Percentiles rank a stretch among this genome's conserved stretches.
These are phyloP conservation scores for Daldinia sp. DNA, from an alignment of 2,329 filamentous ascomycete species.

Conservation along the genomic window DNA sequence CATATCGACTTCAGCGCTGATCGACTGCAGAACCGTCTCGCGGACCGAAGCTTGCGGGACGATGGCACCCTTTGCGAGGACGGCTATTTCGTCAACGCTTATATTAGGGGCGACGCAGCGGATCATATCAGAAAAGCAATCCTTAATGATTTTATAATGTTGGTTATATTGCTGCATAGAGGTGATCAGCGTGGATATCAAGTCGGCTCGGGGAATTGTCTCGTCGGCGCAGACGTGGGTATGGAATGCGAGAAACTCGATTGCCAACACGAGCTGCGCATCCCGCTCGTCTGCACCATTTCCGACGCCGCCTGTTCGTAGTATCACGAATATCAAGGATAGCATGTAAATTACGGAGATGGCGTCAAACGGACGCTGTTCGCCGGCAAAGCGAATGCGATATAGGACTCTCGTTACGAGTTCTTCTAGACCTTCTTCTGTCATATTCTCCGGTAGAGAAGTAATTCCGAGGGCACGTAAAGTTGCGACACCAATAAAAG, in stretches of 20 bases:
- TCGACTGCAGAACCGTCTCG: conserved; percentile 86
- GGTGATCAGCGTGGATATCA: conserved; percentile 77
- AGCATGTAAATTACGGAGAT: conserved; percentile 90
- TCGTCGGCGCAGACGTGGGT: conserved; percentile 81
- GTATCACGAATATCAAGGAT: conserved; percentile 81
- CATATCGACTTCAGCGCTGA: conserved; percentile 92
- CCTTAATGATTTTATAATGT: conserved; percentile 95
- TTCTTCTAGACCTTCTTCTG: conserved; percentile 83
- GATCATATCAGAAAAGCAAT: conserved; percentile 88
- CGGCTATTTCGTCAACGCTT: conserved; percentile 74
- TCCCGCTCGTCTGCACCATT: conserved; percentile 81
- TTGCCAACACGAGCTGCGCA: conserved; percentile 87
- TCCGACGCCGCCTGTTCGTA: conserved; percentile 83
- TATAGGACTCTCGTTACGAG: conserved; percentile 91
- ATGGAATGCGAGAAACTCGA: conserved; percentile 91
- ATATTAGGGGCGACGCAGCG: conserved; percentile 88
- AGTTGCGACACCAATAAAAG: conserved; percentile 89
- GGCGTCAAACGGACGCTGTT: conserved; percentile 92
- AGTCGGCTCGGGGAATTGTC: conserved; percentile 79
- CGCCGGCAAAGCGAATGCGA: conserved; percentile 87
- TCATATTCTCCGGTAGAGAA: conserved; percentile 77
- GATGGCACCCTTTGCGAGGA: conserved; percentile 82
- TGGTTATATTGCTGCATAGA: conserved; percentile 91
- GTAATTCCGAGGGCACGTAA: conserved; percentile 81
- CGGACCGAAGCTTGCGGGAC: conserved; percentile 84